Conservation (phyloP, 306 rosid species). For the Malus domestica region ASM211411v1 NC_041803.1:4857001-4857500, state of each 20-base stretch:
- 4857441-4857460: background rate
- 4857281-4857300: constrained; percentile 87
- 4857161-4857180: constrained; percentile 70
- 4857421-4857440: background rate
- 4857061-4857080: constrained; percentile 92
- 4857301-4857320: constrained; percentile 63
- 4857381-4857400: background rate
- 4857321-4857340: constrained; percentile 48
- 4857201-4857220: constrained; percentile 32
- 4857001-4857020: constrained; percentile 55
- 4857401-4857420: background rate
- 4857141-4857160: constrained; percentile 70
- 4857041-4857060: constrained; percentile 75
- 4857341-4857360: background rate
- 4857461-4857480: background rate
- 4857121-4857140: constrained; percentile 75
- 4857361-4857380: background rate
- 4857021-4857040: constrained; percentile 80
- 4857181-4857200: constrained; percentile 70
- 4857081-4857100: constrained; percentile 75
- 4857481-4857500: background rate
- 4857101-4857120: constrained; percentile 42
- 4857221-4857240: constrained; percentile 48
- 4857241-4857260: constrained; percentile 38
- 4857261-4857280: constrained; percentile 62